Evolutionary conservation across 2,329 filamentous ascomycete genomes (phyloP).

Genomic region (Scorias spongiosa): DNA sequence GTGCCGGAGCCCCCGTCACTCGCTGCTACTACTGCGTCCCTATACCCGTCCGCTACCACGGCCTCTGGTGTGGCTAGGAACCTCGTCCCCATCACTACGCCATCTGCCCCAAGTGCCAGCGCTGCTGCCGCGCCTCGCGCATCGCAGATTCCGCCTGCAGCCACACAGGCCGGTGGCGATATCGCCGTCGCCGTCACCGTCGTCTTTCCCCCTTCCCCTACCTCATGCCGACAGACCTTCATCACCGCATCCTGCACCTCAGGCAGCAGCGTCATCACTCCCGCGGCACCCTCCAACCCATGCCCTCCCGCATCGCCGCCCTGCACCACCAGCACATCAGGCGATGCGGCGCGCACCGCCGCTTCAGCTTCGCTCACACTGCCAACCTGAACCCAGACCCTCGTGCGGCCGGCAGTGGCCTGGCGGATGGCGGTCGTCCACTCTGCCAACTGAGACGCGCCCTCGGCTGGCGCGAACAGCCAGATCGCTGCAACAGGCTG

Average conservation of each 20-base stretch:
- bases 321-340: constrained; percentile 47
- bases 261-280: constrained; percentile 41
- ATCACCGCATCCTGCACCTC: constrained; percentile 38
- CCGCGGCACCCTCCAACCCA: constrained; percentile 39
- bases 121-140: constrained; percentile 41
- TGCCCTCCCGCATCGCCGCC: constrained; percentile 51
- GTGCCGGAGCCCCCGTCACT: constrained; percentile 38
- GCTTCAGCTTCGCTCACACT: constrained; percentile 41
- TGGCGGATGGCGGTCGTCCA: constrained; percentile 19
- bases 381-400: constrained; percentile 47
- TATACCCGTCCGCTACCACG: constrained; percentile 31
- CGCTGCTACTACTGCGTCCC: constrained; percentile 29
- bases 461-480: constrained; percentile 46
- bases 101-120: constrained; percentile 37
- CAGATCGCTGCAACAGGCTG: constrained; percentile 42
- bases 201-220: not conserved
- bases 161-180: constrained; percentile 28
- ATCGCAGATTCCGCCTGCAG: constrained; percentile 46
- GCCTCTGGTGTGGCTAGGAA: constrained; percentile 41
- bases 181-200: constrained; percentile 1
- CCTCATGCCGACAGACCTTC: constrained; percentile 7
- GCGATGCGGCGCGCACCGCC: constrained; percentile 30
- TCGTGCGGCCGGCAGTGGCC: constrained; percentile 22
- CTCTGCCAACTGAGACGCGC: constrained; percentile 18
- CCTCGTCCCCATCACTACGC: constrained; percentile 47